phyloP scores from a whole-genome alignment of 2,329 filamentous ascomycete species.

The Esteya vermicola region DNA sequence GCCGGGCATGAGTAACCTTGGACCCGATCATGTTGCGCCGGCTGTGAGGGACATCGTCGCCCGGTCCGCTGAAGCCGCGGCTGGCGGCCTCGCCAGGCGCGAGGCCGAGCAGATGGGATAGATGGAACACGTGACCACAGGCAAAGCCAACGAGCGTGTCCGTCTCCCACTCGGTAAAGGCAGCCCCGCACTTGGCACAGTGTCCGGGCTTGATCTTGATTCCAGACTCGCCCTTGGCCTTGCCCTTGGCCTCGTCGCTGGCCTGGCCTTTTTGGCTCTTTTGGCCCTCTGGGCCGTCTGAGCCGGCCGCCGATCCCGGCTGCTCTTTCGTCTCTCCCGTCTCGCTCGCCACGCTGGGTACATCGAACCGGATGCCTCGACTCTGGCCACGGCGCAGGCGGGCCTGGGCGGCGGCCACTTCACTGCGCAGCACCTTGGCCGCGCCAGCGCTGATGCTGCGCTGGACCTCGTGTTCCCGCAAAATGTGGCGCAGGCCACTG shows the following conservation, averaged over 20 bases:
- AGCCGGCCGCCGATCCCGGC: neutral
- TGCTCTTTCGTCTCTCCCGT: conserved; percentile 2
- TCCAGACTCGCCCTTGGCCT: neutral
- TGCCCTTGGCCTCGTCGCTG: neutral
- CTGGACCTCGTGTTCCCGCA: conserved; percentile 93
- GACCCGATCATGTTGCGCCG: conserved; percentile 56
- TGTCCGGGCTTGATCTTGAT: conserved; percentile 31
- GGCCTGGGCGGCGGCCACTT: conserved; percentile 75
- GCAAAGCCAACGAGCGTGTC: conserved; percentile 69
- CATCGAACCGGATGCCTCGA: conserved; percentile 79
- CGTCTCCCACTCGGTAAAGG: conserved; percentile 46
- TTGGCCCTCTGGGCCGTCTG: neutral
- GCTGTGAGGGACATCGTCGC: conserved; percentile 25
- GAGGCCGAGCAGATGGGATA: conserved; percentile 52
- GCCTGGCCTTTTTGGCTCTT: neutral
- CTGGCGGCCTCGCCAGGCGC: conserved; percentile 32
- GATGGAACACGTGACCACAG: conserved; percentile 71
- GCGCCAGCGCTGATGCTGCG: conserved; percentile 84
- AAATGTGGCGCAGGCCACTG: conserved; percentile 77
- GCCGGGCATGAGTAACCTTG: conserved; percentile 75
- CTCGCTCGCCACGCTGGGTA: conserved; percentile 25
- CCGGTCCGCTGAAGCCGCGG: conserved; percentile 13
- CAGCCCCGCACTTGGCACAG: conserved; percentile 42
- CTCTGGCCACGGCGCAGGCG: conserved; percentile 66
- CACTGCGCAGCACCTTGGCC: conserved; percentile 70